phyloP scores from a whole-genome alignment of 192 early-diverging fungal genomes.

The Spinellus fusiger region DNA sequence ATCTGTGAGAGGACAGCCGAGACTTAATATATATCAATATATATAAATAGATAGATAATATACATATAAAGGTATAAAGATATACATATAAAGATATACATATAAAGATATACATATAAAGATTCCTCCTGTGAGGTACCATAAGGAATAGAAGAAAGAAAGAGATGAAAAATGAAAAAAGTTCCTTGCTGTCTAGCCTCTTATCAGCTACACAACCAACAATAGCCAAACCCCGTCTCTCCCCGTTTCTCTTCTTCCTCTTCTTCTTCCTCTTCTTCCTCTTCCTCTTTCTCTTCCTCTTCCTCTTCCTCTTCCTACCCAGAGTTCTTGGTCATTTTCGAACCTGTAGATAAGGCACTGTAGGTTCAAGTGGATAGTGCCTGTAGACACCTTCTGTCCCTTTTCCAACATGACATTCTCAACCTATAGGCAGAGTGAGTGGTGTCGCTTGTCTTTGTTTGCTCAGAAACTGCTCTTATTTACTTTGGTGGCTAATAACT shows the following conservation, averaged over 20 bases:
- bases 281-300: neutral
- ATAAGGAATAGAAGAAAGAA: no score
- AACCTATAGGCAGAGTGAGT: constrained; percentile 16
- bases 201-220: neutral
- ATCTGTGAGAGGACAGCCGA: constrained; percentile 39
- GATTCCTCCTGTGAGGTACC: neutral
- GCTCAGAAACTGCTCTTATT: neutral
- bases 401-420: constrained; percentile 41
- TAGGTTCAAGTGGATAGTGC: constrained; percentile 65
- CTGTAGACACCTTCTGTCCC: constrained; percentile 25
- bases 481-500: neutral
- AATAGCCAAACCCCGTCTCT: no score
- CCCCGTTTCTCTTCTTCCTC: no score
- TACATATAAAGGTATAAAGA: no score
- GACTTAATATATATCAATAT: neutral
- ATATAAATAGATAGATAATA: no score
- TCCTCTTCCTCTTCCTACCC: constrained; percentile 42
- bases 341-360: constrained; percentile 71
- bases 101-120: constrained; percentile 6
- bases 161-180: neutral
- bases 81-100: no score
- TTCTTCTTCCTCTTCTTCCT: no score
- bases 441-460: neutral
- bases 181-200: neutral
- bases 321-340: constrained; percentile 49